Base-by-base conservation (phyloP, 1,284 basidiomycete genomes). In the Boletus smithii region DNA sequence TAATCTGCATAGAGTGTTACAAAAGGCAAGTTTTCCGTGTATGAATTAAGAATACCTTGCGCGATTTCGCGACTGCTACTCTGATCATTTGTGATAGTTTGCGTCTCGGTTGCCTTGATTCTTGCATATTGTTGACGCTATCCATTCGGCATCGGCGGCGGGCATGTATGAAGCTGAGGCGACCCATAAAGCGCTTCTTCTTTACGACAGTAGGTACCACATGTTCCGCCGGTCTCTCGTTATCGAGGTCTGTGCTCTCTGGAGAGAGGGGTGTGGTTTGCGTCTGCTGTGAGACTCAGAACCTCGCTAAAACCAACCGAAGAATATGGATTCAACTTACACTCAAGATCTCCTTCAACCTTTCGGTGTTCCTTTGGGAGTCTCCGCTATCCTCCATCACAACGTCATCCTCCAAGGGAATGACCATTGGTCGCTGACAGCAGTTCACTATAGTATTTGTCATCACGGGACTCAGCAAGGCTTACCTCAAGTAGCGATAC, bases 401-500 rank as follows among this genome's bases (percentile, higher is more conserved):
- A 11, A 18, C 22, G 11, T 49, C 50, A 16, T 18, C 26, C 8
- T 48, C 34, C 20, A 30, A 18, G 11, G 41, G 50, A 29, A 41
- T 37, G 41, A 17, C 20, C 42, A 32, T 42, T 3, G 50, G 37
- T n/a, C 13, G 49, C 59, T 61, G 40, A 46, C 39, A 50, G 17
- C 22, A 48, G 22, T 39, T 42, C 27, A 49, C 11, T 55, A 41
- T 33, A 38, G 36, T 33, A 40, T 32, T 38, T 37, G 30, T 24
- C 33, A 23, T 31, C n/a, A 18, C 22, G n/a, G 11, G 30, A 47
- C 33, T 29, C 9, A 40, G 46, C 35, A 42, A 48, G 43, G 22
- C 58, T 47, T 35, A 63, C 59, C 56, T 61, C 56, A 17, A 61
- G 62, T 5, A 61, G 37, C n/a, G 61, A 63, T 44, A 36, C 48